phyloP scores from a whole-genome alignment of 2,329 filamentous ascomycete genomes.

The Pyrenochaeta sp. region DNA sequence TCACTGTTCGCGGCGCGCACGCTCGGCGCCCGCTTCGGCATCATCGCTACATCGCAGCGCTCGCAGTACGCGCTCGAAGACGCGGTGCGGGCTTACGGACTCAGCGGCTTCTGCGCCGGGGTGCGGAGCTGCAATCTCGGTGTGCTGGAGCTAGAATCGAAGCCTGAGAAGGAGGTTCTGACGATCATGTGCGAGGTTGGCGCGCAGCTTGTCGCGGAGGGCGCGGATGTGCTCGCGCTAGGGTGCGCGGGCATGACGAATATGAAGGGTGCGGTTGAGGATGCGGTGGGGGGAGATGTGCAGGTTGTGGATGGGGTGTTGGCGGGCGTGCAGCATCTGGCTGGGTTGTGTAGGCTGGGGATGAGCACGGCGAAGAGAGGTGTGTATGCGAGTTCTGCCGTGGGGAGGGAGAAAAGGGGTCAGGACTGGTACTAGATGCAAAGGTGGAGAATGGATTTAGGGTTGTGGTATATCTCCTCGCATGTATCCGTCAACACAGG shows the following conservation, averaged over 20 bases:
- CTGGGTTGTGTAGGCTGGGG: conserved; percentile 55
- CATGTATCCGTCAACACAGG: too few species aligned
- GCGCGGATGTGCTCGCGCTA: conserved; percentile 54
- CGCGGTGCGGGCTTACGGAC: conserved; percentile 51
- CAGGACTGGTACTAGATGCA: background rate
- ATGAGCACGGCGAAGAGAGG: conserved; percentile 56
- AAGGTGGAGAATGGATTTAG: too few species aligned
- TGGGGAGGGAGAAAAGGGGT: background rate
- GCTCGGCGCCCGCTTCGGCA: conserved; percentile 56
- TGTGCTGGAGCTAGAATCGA: conserved; percentile 55
- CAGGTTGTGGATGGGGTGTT: conserved; percentile 62
- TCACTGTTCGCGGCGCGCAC: conserved; percentile 59
- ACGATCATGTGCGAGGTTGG: conserved; percentile 51
- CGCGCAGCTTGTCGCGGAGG: conserved; percentile 49
- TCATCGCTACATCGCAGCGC: conserved; percentile 53
- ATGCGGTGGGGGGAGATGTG: conserved; percentile 54
- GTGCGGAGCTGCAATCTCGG: conserved; percentile 52
- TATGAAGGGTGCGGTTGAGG: conserved; percentile 55
- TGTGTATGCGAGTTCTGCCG: conserved; percentile 49
- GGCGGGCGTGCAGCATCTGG: conserved; percentile 56
- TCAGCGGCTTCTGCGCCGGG: conserved; percentile 53
- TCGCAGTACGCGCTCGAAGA: conserved; percentile 53
- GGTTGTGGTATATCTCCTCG: too few species aligned
- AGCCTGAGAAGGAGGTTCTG: conserved; percentile 50
- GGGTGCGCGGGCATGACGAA: conserved; percentile 61